These are phyloP conservation scores for Allomyces macrogynus DNA, from an alignment of 192 early-diverging fungal species.

Conservation along the genomic window DNA sequence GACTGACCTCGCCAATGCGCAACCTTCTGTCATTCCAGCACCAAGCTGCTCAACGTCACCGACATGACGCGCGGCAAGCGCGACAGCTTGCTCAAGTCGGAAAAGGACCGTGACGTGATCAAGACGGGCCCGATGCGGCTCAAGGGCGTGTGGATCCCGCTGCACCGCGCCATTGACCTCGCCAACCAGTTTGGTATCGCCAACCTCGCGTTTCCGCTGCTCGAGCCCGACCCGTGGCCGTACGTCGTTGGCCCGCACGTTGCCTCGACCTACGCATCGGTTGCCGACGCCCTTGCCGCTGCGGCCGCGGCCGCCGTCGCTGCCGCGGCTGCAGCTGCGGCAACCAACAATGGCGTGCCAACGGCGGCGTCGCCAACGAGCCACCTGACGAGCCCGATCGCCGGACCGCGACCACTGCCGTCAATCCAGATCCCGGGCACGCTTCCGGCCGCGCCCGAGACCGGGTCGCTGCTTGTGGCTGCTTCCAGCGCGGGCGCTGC, in stretches of 20 bases:
- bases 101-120: conserved; percentile 64
- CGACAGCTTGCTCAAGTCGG: conserved; percentile 69
- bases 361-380: too few species aligned
- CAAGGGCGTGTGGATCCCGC: conserved; percentile 71
- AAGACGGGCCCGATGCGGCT: conserved; percentile 73
- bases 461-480: too few species aligned
- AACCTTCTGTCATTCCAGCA: conserved; percentile 29
- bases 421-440: too few species aligned
- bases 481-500: too few species aligned
- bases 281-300: not conserved
- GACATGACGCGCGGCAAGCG: conserved; percentile 73
- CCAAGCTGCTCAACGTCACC: conserved; percentile 66
- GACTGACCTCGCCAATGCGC: not conserved
- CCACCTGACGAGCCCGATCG: too few species aligned
- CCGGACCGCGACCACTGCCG: too few species aligned
- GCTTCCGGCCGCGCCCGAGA: too few species aligned
- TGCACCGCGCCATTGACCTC: conserved; percentile 38
- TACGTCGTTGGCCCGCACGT: conserved; percentile 31
- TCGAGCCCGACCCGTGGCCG: conserved; percentile 46
- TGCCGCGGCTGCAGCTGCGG: too few species aligned
- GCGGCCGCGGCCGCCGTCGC: too few species aligned
- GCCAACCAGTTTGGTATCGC: conserved; percentile 52
- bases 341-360: too few species aligned
- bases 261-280: conserved; percentile 11
- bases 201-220: conserved; percentile 51